Percentiles rank a stretch among this genome's conserved stretches.
Evolutionary conservation across 306 rosid genomes (phyloP).

Genomic region (Acmispon strigosus): DNA sequence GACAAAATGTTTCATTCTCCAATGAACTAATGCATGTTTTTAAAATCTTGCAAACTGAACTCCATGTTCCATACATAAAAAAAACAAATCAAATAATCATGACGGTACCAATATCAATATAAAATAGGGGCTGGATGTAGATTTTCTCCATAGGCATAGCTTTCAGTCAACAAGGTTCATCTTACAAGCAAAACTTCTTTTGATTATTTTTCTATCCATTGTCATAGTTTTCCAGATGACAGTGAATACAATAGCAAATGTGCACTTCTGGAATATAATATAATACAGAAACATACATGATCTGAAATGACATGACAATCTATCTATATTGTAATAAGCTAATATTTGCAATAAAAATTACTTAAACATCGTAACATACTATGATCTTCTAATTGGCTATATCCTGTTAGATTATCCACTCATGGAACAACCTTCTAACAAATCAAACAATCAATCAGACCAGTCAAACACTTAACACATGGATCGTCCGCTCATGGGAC

Average conservation of each 20-base stretch:
- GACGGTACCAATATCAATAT: not conserved
- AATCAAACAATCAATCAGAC: no score
- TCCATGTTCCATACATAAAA: no score
- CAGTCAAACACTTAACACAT: no score
- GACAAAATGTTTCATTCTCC: no score
- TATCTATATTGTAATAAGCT: not conserved
- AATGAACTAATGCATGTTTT: no score
- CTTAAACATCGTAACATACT: constrained; percentile 30
- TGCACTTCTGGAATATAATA: not conserved
- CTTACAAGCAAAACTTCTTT: not conserved
- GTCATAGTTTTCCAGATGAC: not conserved
- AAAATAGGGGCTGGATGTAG: not conserved
- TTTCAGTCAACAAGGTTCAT: constrained; percentile 2
- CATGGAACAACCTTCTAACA: no score
- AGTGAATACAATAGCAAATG: not conserved
- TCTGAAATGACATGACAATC: not conserved
- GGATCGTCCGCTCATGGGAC: no score
- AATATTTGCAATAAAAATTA: not conserved
- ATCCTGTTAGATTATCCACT: no score
- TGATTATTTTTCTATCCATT: no score
- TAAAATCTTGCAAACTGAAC: no score
- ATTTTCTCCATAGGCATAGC: not conserved
- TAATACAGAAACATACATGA: not conserved
- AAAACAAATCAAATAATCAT: not conserved
- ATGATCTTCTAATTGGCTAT: no score